phyloP scores from a whole-genome alignment of 176 grass and related monocot species.

The Triticum turgidum region DNA sequence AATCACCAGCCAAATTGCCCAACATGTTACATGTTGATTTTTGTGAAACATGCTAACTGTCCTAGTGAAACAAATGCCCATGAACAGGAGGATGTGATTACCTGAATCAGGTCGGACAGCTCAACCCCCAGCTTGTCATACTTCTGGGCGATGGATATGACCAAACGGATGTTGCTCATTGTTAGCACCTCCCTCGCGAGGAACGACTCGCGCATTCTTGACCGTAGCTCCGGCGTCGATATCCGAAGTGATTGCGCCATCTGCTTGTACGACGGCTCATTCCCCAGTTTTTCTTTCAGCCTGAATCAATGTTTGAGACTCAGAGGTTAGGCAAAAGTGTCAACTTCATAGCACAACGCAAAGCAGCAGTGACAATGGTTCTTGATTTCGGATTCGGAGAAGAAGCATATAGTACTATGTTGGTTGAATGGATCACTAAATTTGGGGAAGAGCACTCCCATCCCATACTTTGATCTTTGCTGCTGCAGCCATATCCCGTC shows the following conservation, averaged over 20 bases:
- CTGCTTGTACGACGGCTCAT: conserved; percentile 76
- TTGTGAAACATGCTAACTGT: background rate
- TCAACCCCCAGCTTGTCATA: conserved; percentile 90
- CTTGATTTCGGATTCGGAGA: background rate
- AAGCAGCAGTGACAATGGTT: background rate
- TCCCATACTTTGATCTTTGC: conserved; percentile 51
- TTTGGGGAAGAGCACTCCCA: background rate
- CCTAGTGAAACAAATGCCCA: background rate
- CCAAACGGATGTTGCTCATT: conserved; percentile 92
- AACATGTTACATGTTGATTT: background rate
- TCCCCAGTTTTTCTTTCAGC: conserved; percentile 82
- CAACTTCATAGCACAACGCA: background rate
- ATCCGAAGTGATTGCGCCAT: conserved; percentile 56
- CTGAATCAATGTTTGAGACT: conserved; percentile 30
- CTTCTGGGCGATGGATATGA: conserved; percentile 96
- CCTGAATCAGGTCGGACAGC: conserved; percentile 94
- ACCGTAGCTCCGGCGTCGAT: conserved; percentile 53
- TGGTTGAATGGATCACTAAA: background rate
- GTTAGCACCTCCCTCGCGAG: conserved; percentile 84
- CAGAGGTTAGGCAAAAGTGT: background rate
- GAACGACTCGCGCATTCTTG: conserved; percentile 68
- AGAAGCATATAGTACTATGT: background rate
- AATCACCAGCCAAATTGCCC: background rate
- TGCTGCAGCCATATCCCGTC: conserved; percentile 71
- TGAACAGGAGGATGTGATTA: conserved; percentile 11